Evolutionary conservation across 2,329 filamentous ascomycete species (phyloP).

Genomic region (Furcasterigmium sp.): DNA sequence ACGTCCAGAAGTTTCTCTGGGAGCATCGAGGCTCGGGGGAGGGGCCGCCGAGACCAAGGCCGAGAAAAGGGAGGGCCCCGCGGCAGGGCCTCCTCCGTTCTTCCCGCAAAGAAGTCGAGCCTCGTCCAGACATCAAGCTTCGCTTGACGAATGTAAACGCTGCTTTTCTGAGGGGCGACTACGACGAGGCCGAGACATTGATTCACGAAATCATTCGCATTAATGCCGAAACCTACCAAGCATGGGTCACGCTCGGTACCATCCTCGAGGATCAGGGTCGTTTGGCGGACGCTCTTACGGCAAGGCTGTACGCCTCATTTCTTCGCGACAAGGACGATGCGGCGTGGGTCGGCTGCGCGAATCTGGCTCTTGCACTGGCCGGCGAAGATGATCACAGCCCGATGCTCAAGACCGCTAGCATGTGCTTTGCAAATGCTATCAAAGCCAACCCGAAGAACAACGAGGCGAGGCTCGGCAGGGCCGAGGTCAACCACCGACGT

Average conservation of each 20-base stretch:
- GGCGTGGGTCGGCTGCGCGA: slow-evolving; percentile 55
- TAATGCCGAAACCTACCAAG: slow-evolving; percentile 61
- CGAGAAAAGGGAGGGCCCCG: slow-evolving; percentile 10
- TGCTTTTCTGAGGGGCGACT: slow-evolving; percentile 58
- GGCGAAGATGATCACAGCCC: slow-evolving; percentile 39
- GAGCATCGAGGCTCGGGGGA: slow-evolving; percentile 22
- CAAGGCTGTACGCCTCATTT: slow-evolving; percentile 57
- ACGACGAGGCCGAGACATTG: slow-evolving; percentile 52
- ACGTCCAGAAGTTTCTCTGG: slow-evolving; percentile 33
- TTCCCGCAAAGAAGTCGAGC: slow-evolving; percentile 59
- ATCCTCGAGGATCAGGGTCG: slow-evolving; percentile 58
- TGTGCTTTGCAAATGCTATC: slow-evolving; percentile 56
- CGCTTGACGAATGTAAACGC: slow-evolving; percentile 62
- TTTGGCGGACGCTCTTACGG: slow-evolving; percentile 50
- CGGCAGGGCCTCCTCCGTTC: slow-evolving; percentile 27
- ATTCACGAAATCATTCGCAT: slow-evolving; percentile 62
- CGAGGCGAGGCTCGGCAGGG: slow-evolving; percentile 55
- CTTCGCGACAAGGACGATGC: slow-evolving; percentile 55
- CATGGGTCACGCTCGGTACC: slow-evolving; percentile 57
- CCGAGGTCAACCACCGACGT: slow-evolving; percentile 50
- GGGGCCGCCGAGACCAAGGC: slow-evolving; percentile 12
- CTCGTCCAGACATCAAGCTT: slow-evolving; percentile 65
- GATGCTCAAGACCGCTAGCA: slow-evolving; percentile 48
- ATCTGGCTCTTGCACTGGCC: slow-evolving; percentile 47
- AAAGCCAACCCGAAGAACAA: slow-evolving; percentile 51